phyloP scores from a whole-genome alignment of 306 rosid species.

The Glycine soja region DNA sequence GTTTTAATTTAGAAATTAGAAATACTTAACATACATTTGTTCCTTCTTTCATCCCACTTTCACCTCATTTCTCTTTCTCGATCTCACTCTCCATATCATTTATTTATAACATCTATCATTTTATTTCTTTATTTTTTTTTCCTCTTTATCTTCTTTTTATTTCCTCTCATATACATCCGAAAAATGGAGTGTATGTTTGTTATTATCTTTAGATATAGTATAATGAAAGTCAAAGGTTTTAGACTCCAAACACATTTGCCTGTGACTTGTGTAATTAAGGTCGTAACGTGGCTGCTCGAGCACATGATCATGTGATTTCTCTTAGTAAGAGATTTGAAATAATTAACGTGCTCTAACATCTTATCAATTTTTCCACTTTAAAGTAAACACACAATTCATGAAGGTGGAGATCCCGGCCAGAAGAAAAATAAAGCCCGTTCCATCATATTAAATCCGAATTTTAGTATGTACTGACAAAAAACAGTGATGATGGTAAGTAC shows the following conservation, averaged over 20 bases:
- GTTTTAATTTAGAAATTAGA: too few species aligned
- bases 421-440: neutral
- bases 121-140: too few species aligned
- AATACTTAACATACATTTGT: too few species aligned
- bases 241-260: constrained; percentile 10
- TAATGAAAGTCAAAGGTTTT: constrained; percentile 16
- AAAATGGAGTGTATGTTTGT: too few species aligned
- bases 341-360: constrained; percentile 10
- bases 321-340: neutral
- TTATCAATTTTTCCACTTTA: neutral
- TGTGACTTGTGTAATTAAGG: constrained; percentile 14
- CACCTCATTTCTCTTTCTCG: too few species aligned
- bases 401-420: neutral
- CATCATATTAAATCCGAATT: neutral
- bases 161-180: too few species aligned
- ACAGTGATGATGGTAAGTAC: neutral
- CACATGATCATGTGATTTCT: constrained; percentile 45
- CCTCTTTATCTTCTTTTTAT: too few species aligned
- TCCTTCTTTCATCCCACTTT: too few species aligned
- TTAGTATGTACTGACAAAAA: neutral
- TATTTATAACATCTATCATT: too few species aligned
- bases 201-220: neutral
- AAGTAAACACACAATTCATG: neutral
- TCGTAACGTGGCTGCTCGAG: constrained; percentile 22
- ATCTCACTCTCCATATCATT: too few species aligned